Evolutionary conservation across 1,139 yeast species (phyloP).

Genomic region (Nakaseomyces bracarensis): DNA sequence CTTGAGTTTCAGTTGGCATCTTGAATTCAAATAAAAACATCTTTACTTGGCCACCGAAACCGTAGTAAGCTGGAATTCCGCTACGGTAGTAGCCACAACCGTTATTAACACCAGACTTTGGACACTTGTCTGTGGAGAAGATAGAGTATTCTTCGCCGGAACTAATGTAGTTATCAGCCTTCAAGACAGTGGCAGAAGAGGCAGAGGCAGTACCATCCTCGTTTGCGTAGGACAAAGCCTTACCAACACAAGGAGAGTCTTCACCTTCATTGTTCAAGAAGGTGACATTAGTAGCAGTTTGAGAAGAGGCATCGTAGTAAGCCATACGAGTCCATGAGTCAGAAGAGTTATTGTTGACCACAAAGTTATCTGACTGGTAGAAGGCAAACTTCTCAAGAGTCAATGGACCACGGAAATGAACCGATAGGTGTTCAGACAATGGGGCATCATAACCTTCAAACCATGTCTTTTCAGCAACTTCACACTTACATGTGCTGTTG

Average conservation of each 20-base stretch:
- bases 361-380: constrained; percentile 38
- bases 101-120: constrained; percentile 36
- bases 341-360: constrained; percentile 24
- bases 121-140: constrained; percentile 52
- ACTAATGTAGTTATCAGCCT: constrained; percentile 39
- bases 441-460: constrained; percentile 64
- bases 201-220: constrained; percentile 38
- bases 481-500: constrained; percentile 46
- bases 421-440: constrained; percentile 60
- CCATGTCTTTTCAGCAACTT: constrained; percentile 32
- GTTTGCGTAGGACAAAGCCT: constrained; percentile 48
- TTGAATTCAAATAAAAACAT: constrained; percentile 65
- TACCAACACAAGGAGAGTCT: constrained; percentile 53
- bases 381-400: constrained; percentile 56
- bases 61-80: constrained; percentile 68
- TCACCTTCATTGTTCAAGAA: constrained; percentile 49
- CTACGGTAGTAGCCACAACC: constrained; percentile 50
- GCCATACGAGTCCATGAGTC: constrained; percentile 41
- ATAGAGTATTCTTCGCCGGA: constrained; percentile 56
- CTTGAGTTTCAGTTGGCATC: constrained; percentile 45
- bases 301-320: constrained; percentile 36
- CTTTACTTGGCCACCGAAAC: constrained; percentile 56
- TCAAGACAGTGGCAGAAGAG: constrained; percentile 44
- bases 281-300: constrained; percentile 49
- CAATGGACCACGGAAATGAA: constrained; percentile 75